phyloP scores from a whole-genome alignment of 2,329 filamentous ascomycete genomes.

The Ceratocystis harringtonii region DNA sequence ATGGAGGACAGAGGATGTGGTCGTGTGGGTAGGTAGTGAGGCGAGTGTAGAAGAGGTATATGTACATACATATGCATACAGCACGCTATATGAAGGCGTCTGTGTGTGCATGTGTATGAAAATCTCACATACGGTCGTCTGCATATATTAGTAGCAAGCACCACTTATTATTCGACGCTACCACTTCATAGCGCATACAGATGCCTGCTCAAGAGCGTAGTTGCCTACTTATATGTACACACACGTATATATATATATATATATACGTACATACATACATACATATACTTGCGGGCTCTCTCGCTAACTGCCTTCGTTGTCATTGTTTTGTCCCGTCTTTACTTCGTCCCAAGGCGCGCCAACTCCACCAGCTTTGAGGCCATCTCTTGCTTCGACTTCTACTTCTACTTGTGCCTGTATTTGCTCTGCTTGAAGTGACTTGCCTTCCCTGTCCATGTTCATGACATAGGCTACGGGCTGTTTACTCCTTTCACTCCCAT shows the following conservation, averaged over 20 bases:
- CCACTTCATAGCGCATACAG: too few relatives aligned
- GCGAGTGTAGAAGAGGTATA: too few relatives aligned
- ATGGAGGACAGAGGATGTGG: background rate
- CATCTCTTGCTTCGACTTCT: background rate
- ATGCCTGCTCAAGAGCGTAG: too few relatives aligned
- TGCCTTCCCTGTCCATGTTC: background rate
- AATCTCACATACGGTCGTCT: background rate
- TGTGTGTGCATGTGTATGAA: background rate
- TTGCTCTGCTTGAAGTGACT: background rate
- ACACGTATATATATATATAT: background rate
- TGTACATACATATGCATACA: background rate
- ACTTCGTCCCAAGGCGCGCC: background rate
- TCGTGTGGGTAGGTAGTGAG: background rate
- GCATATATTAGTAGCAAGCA: background rate
- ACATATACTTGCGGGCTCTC: background rate
- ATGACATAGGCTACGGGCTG: background rate
- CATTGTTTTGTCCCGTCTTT: background rate
- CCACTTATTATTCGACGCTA: too few relatives aligned
- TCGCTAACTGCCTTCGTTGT: background rate
- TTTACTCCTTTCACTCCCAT: slow-evolving; percentile 3
- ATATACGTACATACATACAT: background rate
- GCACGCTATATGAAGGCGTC: background rate
- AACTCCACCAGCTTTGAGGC: background rate
- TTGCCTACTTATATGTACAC: background rate
- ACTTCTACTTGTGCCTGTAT: background rate